Conservation (phyloP, 2,329 filamentous ascomycete species). For the Nothopassalora personata region DNA sequence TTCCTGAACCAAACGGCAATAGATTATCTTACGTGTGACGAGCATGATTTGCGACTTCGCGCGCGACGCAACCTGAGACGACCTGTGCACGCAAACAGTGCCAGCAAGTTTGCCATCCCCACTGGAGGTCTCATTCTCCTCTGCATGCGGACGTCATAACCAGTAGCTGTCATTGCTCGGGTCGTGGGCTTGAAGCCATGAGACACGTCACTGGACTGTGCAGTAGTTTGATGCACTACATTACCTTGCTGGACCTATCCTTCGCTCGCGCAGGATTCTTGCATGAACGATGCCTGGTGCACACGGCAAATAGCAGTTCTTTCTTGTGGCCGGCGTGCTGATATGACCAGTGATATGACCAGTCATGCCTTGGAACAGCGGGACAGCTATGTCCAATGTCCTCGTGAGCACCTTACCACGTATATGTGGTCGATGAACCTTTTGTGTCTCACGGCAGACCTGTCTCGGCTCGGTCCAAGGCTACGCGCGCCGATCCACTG, state of each 20-base stretch:
- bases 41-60: constrained; percentile 3
- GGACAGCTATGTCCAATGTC: not conserved
- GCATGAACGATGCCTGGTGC: constrained; percentile 20
- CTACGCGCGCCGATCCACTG: constrained; percentile 22
- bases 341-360: not conserved
- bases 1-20: constrained; percentile 6
- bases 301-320: constrained; percentile 11
- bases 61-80: not conserved
- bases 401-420: constrained; percentile 3
- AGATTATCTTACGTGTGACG: constrained; percentile 3
- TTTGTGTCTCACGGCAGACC: constrained; percentile 6
- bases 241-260: not conserved
- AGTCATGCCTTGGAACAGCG: constrained; percentile 16
- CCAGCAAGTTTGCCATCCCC: constrained; percentile 14
- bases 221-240: constrained; percentile 7
- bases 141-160: constrained; percentile 17
- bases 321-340: not conserved
- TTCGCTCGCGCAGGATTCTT: constrained; percentile 2
- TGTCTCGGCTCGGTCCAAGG: constrained; percentile 20
- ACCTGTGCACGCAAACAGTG: constrained; percentile 7
- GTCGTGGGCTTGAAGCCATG: constrained; percentile 6
- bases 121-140: constrained; percentile 6
- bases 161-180: constrained; percentile 2
- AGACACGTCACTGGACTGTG: constrained; percentile 10
- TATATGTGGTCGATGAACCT: constrained; percentile 1